phyloP scores from a whole-genome alignment of 75 land plant species.

The Selaginella moellendorffii region DNA sequence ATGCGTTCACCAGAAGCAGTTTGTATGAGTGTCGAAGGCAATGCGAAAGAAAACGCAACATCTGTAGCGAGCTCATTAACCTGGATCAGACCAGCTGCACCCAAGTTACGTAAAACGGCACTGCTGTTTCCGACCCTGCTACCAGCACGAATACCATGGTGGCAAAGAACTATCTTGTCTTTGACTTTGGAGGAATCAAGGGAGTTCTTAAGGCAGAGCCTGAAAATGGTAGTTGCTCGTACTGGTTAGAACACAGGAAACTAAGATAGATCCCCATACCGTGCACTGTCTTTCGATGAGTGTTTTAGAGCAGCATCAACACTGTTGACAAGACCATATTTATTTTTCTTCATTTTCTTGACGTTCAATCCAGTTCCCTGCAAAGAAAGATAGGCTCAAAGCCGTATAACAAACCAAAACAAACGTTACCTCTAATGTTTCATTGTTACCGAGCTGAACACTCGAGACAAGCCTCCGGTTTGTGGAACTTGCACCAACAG shows the following conservation, averaged over 20 bases:
- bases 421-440: slow-evolving; percentile 9
- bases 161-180: not conserved
- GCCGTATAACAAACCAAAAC: no score
- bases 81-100: not conserved
- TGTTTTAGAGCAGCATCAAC: not conserved
- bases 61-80: not conserved
- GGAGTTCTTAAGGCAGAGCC: not conserved
- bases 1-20: not conserved
- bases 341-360: not conserved
- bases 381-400: no score
- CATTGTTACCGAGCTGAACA: slow-evolving; percentile 14
- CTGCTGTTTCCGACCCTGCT: not conserved
- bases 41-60: not conserved
- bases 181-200: not conserved
- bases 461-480: slow-evolving; percentile 10
- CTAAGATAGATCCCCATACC: not conserved
- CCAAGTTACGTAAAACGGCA: not conserved
- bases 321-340: not conserved
- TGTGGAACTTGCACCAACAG: slow-evolving; percentile 17
- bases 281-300: not conserved
- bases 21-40: not conserved
- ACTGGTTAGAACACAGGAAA: no score
- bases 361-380: not conserved
- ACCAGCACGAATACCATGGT: not conserved
- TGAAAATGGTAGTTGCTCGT: no score